Percentiles rank a stretch among this genome's conserved stretches.
Conservation (phyloP, 306 rosid species). For the Sicyos edulis region DNA sequence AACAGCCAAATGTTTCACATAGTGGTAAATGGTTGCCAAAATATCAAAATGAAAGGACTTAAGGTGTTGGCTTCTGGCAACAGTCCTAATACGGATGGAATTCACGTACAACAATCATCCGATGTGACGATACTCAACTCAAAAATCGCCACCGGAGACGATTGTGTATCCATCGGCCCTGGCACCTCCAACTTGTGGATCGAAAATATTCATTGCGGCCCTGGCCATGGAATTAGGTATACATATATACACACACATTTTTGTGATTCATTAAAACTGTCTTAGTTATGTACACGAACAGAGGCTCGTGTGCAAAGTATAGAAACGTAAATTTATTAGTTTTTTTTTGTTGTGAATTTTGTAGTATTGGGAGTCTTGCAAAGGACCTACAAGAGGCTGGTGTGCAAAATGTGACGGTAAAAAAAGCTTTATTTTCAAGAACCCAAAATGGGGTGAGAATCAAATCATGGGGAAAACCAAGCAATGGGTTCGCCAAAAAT, state of each 20-base stretch:
- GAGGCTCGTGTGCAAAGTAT: no score
- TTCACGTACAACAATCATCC: neutral
- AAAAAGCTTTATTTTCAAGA: neutral
- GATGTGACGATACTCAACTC: neutral
- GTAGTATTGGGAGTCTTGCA: neutral
- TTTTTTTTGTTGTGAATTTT: no score
- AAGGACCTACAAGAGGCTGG: neutral
- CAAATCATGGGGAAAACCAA: neutral
- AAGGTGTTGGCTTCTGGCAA: neutral
- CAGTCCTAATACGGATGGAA: neutral
- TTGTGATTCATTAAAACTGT: no score
- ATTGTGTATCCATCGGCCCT: neutral
- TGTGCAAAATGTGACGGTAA: neutral
- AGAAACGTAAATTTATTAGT: no score
- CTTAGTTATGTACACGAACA: no score
- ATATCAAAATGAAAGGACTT: neutral
- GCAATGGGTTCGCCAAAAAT: neutral
- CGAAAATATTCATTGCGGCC: neutral
- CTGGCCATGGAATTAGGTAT: neutral
- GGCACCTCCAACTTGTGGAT: neutral
- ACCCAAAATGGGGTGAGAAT: neutral
- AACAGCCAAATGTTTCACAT: neutral
- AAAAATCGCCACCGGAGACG: neutral
- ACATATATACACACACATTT: no score
- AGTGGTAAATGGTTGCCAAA: neutral